Conservation (phyloP, 2,329 filamentous ascomycete species). For the Colletotrichum gloeosporioides region DNA sequence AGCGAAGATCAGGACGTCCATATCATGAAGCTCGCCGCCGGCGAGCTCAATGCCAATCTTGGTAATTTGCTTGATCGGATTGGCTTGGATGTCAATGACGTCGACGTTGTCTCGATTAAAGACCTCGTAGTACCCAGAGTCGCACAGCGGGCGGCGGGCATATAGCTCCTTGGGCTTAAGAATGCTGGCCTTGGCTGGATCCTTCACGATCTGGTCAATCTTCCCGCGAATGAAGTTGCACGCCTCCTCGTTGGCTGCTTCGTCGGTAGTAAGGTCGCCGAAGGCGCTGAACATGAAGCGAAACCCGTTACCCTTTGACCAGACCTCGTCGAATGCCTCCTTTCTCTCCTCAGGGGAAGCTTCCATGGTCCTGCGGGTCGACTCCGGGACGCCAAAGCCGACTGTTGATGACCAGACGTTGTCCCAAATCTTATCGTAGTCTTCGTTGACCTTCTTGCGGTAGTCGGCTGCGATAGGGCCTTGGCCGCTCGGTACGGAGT, state of each 20-base stretch:
- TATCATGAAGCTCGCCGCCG: background rate
- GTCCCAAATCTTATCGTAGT: background rate
- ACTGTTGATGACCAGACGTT: background rate
- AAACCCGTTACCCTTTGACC: background rate
- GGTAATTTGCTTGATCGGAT: background rate
- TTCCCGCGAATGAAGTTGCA: background rate
- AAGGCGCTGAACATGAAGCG: background rate
- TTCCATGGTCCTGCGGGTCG: background rate
- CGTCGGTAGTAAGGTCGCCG: background rate
- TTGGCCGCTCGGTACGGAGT: background rate
- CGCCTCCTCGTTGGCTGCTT: background rate
- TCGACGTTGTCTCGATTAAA: background rate
- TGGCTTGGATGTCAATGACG: background rate
- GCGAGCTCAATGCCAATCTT: background rate
- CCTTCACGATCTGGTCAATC: background rate
- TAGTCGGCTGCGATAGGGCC: background rate
- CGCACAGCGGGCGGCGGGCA: background rate
- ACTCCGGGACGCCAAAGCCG: background rate
- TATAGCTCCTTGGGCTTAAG: background rate
- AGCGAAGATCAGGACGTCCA: background rate
- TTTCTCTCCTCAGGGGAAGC: background rate
- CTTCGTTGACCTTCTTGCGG: background rate
- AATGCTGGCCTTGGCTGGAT: background rate
- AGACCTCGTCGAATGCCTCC: background rate
- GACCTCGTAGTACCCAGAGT: background rate